Base-by-base conservation (phyloP, 306 rosid genomes). In the Acacia confusa region DNA sequence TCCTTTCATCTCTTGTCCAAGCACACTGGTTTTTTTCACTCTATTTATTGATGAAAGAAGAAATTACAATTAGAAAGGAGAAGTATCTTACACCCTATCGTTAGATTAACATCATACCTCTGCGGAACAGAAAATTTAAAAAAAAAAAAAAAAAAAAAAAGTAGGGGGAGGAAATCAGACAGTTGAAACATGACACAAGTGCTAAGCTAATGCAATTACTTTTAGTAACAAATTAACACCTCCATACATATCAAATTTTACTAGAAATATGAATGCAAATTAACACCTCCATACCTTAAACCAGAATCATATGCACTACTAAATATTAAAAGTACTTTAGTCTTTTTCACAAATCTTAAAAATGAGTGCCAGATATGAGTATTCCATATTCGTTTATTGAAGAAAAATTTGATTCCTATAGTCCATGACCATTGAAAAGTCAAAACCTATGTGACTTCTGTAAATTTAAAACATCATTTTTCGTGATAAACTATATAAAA, bases 171-270 rank as follows among this genome's bases (percentile, higher is more conserved):
- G 44, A 12, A 3, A 17, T 27, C 25, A 38, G 72, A 67, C 7
- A 9, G 19, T 38, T 4, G 17, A 13, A 40, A 68, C 50, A 10
- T 38, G 73, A 38, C 17, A 17, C 7, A 38, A n/a, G 48, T 40
- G 52, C 73, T n/a, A 6, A 38, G 52, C 73, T n/a, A 6, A 38
- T 36, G 73, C 73, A 9, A 38, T 68, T 40, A 43, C 1, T 38
- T 16, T 19, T 36, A 34, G 72, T 24, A 15, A 67, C 44, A 65
- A 65, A 63, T 22, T 28, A 28, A 65, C 71, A 65, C 25, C 40
- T 65, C 71, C 14, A 65, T 34, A 65, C 32, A 63, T 27, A 63
- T 77, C 61, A 63, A 77, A 50, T 43, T 61, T 67, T 44, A 10
- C 12, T 45, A 11, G 13, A 7, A 77, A 27, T 64, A 20, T 10